Conservation (phyloP, 2,329 filamentous ascomycete genomes). For the Trichoderma pleuroti region DNA sequence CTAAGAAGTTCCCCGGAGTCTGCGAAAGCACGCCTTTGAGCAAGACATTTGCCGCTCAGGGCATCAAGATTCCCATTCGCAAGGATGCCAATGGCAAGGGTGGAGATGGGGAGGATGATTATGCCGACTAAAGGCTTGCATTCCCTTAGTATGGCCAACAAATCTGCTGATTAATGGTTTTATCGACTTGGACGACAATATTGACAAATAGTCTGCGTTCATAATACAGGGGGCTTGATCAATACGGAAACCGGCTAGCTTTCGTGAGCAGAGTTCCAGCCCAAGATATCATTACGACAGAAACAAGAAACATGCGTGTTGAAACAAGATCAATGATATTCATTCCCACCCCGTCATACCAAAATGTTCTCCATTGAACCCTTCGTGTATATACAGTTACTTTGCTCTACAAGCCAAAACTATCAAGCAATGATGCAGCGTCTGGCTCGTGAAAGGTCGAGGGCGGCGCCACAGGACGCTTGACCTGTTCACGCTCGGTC, state of each 20-base stretch:
- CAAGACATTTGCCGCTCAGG: constrained; percentile 88
- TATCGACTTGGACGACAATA: background rate
- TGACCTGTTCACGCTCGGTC: constrained; percentile 34
- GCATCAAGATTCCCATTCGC: constrained; percentile 93
- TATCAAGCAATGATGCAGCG: constrained; percentile 80
- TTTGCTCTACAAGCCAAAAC: constrained; percentile 72
- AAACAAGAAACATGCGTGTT: background rate
- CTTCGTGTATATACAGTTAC: background rate
- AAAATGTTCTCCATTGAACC: too few species aligned
- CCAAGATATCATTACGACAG: background rate
- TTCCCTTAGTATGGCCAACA: background rate
- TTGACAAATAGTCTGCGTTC: background rate
- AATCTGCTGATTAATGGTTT: background rate
- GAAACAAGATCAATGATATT: background rate
- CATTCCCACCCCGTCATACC: background rate
- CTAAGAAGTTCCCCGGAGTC: constrained; percentile 97
- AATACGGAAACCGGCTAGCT: background rate
- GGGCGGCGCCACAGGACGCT: constrained; percentile 55
- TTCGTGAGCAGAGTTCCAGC: background rate
- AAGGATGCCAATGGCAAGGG: constrained; percentile 68
- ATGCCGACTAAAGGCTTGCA: constrained; percentile 29
- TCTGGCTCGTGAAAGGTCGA: constrained; percentile 92
- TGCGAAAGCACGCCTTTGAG: constrained; percentile 89
- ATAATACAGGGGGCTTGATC: too few species aligned
- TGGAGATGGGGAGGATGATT: constrained; percentile 52